phyloP scores from a whole-genome alignment of 169 alveolate genomes.

The Plasmodium coatneyi region DNA sequence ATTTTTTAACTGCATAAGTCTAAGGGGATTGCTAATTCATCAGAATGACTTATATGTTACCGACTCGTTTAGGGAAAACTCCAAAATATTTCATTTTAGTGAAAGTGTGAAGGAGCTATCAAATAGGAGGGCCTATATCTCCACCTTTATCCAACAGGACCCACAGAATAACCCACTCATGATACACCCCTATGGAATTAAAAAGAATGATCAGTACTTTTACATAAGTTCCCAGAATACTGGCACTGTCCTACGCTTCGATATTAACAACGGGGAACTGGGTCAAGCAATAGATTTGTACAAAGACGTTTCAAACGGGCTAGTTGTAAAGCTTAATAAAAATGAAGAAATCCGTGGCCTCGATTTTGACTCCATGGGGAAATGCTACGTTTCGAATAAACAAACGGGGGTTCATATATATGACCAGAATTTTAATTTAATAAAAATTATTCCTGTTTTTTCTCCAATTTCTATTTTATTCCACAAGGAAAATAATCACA shows the following conservation, averaged over 20 bases:
- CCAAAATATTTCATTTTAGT: slow-evolving; percentile 62
- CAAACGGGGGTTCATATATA: slow-evolving; percentile 70
- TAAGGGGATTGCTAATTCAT: slow-evolving; percentile 69
- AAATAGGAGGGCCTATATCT: slow-evolving; percentile 60
- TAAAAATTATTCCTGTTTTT: slow-evolving; percentile 53
- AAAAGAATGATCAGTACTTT: slow-evolving; percentile 46
- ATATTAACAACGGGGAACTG: slow-evolving; percentile 12
- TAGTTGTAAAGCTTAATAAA: slow-evolving; percentile 53
- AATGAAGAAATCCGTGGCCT: slow-evolving; percentile 75
- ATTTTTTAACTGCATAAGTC: slow-evolving; percentile 60
- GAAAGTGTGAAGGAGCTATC: slow-evolving; percentile 26
- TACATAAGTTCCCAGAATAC: slow-evolving; percentile 74
- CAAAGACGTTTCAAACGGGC: slow-evolving; percentile 12
- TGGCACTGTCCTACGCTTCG: slow-evolving; percentile 55
- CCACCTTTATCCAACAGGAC: slow-evolving; percentile 46
- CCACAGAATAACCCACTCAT: slow-evolving; percentile 46
- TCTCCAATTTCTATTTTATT: slow-evolving; percentile 69
- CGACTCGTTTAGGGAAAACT: slow-evolving; percentile 57
- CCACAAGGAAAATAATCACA: slow-evolving; percentile 40
- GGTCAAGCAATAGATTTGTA: slow-evolving; percentile 16
- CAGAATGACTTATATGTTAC: slow-evolving; percentile 34
- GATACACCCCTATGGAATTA: slow-evolving; percentile 74
- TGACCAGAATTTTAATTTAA: slow-evolving; percentile 65
- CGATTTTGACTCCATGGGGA: slow-evolving; percentile 55
- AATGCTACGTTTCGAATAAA: slow-evolving; percentile 70